These are phyloP conservation scores for Botrytis paeoniae DNA, from an alignment of 2,329 filamentous ascomycete genomes.

Conservation along the genomic window DNA sequence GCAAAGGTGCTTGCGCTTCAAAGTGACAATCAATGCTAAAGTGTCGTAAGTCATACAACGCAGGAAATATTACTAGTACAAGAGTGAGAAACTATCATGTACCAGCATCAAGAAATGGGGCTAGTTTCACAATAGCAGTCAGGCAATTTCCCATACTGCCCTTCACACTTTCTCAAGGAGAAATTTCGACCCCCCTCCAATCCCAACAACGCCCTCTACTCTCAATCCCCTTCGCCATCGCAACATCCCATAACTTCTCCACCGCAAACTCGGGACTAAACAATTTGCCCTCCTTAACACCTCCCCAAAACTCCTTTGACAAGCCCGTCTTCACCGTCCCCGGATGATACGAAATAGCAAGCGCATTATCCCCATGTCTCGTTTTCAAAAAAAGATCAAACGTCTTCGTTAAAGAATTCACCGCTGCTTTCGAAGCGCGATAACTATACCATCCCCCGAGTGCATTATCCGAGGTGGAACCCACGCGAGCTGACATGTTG, in stretches of 20 bases:
- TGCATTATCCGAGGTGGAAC: conserved; percentile 67
- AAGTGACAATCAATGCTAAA: neutral
- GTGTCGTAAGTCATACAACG: neutral
- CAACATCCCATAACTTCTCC: conserved; percentile 59
- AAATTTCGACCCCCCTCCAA: conserved; percentile 63
- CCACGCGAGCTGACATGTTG: conserved; percentile 76
- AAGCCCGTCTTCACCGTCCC: conserved; percentile 77
- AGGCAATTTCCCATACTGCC: neutral
- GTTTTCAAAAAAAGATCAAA: conserved; percentile 65
- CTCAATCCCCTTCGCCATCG: conserved; percentile 46
- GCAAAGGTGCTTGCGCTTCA: neutral
- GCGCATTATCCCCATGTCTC: conserved; percentile 57
- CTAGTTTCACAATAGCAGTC: neutral
- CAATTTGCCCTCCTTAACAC: conserved; percentile 58
- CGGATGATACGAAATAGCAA: conserved; percentile 71
- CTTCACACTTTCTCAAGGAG: conserved; percentile 45
- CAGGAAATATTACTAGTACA: neutral
- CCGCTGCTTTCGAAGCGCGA: conserved; percentile 70
- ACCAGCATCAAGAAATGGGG: neutral
- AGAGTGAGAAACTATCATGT: neutral
- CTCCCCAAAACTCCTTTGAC: conserved; percentile 68
- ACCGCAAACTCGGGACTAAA: conserved; percentile 66
- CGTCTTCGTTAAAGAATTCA: conserved; percentile 68
- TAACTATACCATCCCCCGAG: conserved; percentile 82
- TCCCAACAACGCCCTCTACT: conserved; percentile 66